Evolutionary conservation across 2,329 filamentous ascomycete genomes (phyloP).

Genomic region (Penicillium janthinellum): DNA sequence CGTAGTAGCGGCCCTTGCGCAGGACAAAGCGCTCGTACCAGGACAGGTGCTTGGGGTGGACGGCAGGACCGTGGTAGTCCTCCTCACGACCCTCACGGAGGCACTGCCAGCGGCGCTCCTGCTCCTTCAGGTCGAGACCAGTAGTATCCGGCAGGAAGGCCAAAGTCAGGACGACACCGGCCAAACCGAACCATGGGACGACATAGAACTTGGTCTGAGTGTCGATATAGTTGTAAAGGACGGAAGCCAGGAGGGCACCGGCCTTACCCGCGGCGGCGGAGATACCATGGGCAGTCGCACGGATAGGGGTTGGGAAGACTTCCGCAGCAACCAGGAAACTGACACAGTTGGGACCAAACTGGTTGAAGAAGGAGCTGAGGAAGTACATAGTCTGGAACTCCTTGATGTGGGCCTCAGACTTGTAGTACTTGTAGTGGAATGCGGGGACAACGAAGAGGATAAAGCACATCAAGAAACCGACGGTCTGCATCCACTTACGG

Average conservation of each 20-base stretch:
- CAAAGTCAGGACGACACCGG: conserved; percentile 77
- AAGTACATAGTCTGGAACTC: conserved; percentile 99
- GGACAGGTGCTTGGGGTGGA: conserved; percentile 85
- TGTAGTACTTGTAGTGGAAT: conserved; percentile 87
- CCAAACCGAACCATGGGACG: conserved; percentile 93
- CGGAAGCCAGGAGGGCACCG: conserved; percentile 80
- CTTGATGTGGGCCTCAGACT: conserved; percentile 66
- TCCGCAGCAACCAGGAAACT: conserved; percentile 96
- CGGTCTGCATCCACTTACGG: conserved; percentile 92
- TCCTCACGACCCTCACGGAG: conserved; percentile 74
- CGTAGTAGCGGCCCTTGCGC: conserved; percentile 78
- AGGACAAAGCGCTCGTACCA: conserved; percentile 76
- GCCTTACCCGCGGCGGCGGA: conserved; percentile 89
- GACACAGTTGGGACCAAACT: conserved; percentile 94
- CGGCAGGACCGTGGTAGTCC: conserved; percentile 91
- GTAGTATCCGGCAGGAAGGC: conserved; percentile 96
- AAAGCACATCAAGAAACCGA: conserved; percentile 92
- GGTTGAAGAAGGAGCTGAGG: conserved; percentile 97
- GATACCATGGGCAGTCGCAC: conserved; percentile 91
- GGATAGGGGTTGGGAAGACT: conserved; percentile 92
- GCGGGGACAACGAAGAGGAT: conserved; percentile 89
- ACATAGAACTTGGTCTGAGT: conserved; percentile 84
- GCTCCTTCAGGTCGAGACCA: conserved; percentile 93
- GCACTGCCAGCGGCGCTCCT: conserved; percentile 89
- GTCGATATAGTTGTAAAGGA: conserved; percentile 94